These are phyloP conservation scores for Margaritispora aquatica DNA, from an alignment of 495 filamentous ascomycete genomes.

Conservation along the genomic window DNA sequence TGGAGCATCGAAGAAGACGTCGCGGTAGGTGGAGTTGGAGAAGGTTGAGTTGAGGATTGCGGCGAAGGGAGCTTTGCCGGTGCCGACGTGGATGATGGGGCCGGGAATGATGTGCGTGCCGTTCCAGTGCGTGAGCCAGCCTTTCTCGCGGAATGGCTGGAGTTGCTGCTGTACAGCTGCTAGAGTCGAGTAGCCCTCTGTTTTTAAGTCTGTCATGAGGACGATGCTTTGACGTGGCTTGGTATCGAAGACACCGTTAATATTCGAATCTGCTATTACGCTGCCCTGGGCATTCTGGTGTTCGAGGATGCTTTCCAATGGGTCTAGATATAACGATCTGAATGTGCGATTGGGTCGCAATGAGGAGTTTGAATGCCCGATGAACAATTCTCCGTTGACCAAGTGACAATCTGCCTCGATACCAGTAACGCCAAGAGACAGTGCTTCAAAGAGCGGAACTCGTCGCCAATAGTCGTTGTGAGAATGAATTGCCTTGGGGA, in stretches of 20 bases:
- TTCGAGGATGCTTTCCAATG: constrained; percentile 45
- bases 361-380: constrained; percentile 49
- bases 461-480: constrained; percentile 22
- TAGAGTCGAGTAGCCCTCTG: constrained; percentile 30
- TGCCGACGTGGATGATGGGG: constrained; percentile 39
- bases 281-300: constrained; percentile 35
- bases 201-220: constrained; percentile 43
- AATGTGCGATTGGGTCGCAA: constrained; percentile 46
- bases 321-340: constrained; percentile 49
- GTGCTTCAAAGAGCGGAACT: constrained; percentile 42
- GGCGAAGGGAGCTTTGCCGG: constrained; percentile 41
- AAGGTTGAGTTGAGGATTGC: constrained; percentile 31
- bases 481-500: constrained; percentile 19
- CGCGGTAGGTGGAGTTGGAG: constrained; percentile 34
- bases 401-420: constrained; percentile 67
- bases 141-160: constrained; percentile 32
- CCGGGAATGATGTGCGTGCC: constrained; percentile 30
- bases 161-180: constrained; percentile 34
- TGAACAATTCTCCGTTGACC: constrained; percentile 41
- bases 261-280: neutral
- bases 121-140: constrained; percentile 37
- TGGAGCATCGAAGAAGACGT: constrained; percentile 49
- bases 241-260: constrained; percentile 37
- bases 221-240: constrained; percentile 31
- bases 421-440: constrained; percentile 52